A percentile compares a stretch with the other conserved stretches of the same genome.
Conservation (phyloP, 2,329 filamentous ascomycete genomes). For the Ophiostoma tasmaniense region DNA sequence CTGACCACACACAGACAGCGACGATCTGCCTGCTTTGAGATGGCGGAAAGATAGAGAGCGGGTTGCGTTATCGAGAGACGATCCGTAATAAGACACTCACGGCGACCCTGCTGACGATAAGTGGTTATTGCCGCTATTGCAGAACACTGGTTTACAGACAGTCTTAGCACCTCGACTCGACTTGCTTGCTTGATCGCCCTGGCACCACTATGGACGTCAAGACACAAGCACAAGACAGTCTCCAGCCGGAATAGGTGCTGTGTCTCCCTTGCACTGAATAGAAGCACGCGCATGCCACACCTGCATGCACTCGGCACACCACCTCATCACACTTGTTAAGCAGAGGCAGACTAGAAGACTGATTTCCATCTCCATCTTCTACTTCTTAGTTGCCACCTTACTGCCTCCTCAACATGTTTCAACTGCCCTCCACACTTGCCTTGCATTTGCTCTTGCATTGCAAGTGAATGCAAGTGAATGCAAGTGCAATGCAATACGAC, state of each 20-base stretch:
- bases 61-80: slow-evolving; percentile 1
- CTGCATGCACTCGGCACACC: not conserved
- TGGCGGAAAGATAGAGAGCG: not conserved
- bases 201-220: not conserved
- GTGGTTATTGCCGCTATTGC: not conserved
- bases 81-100: not conserved
- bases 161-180: not conserved
- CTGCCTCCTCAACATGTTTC: not conserved
- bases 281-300: not conserved
- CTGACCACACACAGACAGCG: not conserved
- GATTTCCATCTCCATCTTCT: not conserved
- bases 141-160: not conserved
- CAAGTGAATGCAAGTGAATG: not conserved
- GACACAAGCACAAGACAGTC: not conserved
- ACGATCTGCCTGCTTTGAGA: slow-evolving; percentile 5
- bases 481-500: not conserved
- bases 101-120: not conserved
- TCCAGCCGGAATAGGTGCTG: not conserved
- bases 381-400: not conserved
- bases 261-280: not conserved
- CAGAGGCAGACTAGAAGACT: no score
- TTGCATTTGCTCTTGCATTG: not conserved
- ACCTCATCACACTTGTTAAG: not conserved
- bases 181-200: not conserved
- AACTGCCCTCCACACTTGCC: not conserved